phyloP scores from a whole-genome alignment of 495 filamentous ascomycete species.

The Margaritispora aquatica region DNA sequence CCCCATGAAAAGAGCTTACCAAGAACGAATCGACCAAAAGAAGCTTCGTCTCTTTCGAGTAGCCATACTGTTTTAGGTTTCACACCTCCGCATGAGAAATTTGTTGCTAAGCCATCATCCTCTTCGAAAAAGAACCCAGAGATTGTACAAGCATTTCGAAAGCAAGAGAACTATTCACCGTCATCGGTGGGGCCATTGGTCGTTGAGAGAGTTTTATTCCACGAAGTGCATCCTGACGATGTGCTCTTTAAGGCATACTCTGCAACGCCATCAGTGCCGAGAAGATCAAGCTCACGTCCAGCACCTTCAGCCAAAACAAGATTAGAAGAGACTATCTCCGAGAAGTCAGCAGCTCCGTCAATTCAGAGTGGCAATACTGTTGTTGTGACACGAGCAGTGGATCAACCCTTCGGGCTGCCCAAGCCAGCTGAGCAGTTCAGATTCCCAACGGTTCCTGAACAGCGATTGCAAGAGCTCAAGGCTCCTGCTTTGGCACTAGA shows the following conservation, averaged over 20 bases:
- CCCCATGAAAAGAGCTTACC: conserved; percentile 14
- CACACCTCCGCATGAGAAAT: conserved; percentile 23
- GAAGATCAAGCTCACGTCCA: not conserved
- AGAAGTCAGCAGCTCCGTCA: not conserved
- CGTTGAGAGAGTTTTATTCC: not conserved
- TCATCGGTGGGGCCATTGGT: not conserved
- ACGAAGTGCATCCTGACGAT: not conserved
- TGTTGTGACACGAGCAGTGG: not conserved
- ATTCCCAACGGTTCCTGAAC: too few relatives aligned
- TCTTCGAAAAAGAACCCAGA: not conserved
- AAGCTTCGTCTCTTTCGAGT: conserved; percentile 1
- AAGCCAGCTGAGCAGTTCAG: not conserved
- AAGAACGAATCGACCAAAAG: not conserved
- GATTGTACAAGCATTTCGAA: not conserved
- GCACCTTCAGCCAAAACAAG: not conserved
- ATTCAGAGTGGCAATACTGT: not conserved
- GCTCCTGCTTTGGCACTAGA: not conserved
- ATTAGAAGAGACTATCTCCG: not conserved
- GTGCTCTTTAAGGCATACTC: not conserved
- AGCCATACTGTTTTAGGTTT: conserved; percentile 23
- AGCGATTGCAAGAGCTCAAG: not conserved
- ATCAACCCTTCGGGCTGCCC: not conserved
- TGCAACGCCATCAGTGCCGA: too few relatives aligned
- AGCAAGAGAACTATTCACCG: not conserved
- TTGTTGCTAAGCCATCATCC: not conserved